A percentile compares a stretch with the other conserved stretches of the same genome.
phyloP scores from a whole-genome alignment of 257 asterid genomes.

The Solanum neorickii region DNA sequence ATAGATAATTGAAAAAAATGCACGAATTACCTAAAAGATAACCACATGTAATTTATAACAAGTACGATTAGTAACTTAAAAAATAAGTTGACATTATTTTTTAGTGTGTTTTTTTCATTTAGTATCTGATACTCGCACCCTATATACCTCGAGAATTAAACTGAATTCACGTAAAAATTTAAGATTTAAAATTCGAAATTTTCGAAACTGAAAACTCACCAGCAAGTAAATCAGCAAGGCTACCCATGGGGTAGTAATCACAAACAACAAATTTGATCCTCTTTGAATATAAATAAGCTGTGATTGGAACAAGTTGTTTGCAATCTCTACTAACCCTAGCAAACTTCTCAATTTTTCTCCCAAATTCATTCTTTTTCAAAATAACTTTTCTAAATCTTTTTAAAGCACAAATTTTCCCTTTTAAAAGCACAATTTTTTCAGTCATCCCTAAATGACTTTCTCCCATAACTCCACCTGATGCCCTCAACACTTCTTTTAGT shows the following conservation, averaged over 20 bases:
- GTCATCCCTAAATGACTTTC: constrained; percentile 43
- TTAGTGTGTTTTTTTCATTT: background rate
- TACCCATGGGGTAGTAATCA: constrained; percentile 56
- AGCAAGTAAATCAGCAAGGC: constrained; percentile 44
- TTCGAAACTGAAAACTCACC: constrained; percentile 6
- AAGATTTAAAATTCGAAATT: background rate
- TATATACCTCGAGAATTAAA: background rate
- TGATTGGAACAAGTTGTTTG: constrained; percentile 31
- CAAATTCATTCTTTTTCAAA: constrained; percentile 28
- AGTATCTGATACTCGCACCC: background rate
- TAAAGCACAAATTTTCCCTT: constrained; percentile 31
- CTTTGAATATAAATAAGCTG: constrained; percentile 42
- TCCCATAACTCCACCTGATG: constrained; percentile 44
- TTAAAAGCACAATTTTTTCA: constrained; percentile 38
- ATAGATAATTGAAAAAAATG: too few species aligned
- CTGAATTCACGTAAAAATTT: background rate
- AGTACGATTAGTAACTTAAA: background rate
- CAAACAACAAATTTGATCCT: constrained; percentile 50
- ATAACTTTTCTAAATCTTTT: constrained; percentile 35
- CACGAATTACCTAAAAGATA: background rate
- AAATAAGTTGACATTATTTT: background rate
- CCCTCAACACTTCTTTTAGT: constrained; percentile 38
- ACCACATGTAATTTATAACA: background rate
- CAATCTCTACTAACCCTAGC: constrained; percentile 23
- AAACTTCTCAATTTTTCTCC: constrained; percentile 29